A percentile compares a stretch with the other conserved stretches of the same genome.
Conservation (phyloP, 2,329 filamentous ascomycete genomes). For the Penicillium palitans region DNA sequence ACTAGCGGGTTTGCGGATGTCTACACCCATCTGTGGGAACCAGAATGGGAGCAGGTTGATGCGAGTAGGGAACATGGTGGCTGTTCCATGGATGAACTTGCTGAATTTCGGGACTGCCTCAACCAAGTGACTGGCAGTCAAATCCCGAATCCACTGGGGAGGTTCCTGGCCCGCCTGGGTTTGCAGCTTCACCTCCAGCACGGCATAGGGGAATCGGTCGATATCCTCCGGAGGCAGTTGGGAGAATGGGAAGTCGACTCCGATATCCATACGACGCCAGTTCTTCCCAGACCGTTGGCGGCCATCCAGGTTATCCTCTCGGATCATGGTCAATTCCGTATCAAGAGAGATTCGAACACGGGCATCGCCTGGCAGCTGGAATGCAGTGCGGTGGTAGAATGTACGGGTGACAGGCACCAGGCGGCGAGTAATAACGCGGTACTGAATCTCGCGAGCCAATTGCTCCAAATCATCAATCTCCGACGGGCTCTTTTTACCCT, state of each 20-base stretch:
- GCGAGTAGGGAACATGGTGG: constrained; percentile 78
- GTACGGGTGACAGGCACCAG: constrained; percentile 88
- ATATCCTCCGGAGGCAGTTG: constrained; percentile 84
- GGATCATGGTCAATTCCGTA: constrained; percentile 90
- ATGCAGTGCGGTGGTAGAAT: constrained; percentile 97
- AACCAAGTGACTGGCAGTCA: constrained; percentile 90
- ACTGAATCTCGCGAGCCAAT: constrained; percentile 88
- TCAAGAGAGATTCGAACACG: constrained; percentile 95
- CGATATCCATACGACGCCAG: constrained; percentile 96
- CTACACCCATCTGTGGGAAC: constrained; percentile 97
- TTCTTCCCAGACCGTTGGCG: constrained; percentile 74
- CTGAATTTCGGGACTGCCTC: constrained; percentile 99
- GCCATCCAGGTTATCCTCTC: constrained; percentile 93
- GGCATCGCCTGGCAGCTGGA: constrained; percentile 94
- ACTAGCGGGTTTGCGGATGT: constrained; percentile 88
- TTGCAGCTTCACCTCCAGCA: constrained; percentile 96
- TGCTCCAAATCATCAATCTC: constrained; percentile 88
- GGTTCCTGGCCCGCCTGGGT: constrained; percentile 94
- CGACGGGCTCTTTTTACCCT: constrained; percentile 89
- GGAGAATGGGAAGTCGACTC: constrained; percentile 90
- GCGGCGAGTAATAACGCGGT: constrained; percentile 81
- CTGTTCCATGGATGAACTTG: constrained; percentile 96
- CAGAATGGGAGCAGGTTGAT: constrained; percentile 94
- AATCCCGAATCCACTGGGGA: constrained; percentile 92
- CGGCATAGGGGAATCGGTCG: constrained; percentile 90